Percentiles rank a stretch among this genome's conserved stretches.
These are phyloP conservation scores for Exophiala sp. DNA, from an alignment of 2,329 filamentous ascomycete genomes.

Conservation along the genomic window DNA sequence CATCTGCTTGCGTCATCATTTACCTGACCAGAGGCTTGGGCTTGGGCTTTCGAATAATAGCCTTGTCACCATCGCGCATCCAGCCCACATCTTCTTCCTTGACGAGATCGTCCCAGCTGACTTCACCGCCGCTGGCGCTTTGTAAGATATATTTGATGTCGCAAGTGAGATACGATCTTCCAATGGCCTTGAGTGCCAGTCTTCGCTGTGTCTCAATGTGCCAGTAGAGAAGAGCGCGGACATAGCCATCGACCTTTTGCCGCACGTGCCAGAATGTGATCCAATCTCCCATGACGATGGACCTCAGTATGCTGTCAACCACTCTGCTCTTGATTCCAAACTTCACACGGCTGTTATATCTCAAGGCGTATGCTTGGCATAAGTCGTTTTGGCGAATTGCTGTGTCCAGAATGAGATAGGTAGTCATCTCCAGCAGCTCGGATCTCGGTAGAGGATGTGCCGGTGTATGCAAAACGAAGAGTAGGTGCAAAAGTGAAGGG, in stretches of 20 bases:
- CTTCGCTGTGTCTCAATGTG: slow-evolving; percentile 70
- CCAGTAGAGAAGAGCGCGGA: slow-evolving; percentile 75
- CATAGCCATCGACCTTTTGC: slow-evolving; percentile 73
- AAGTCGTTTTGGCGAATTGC: slow-evolving; percentile 79
- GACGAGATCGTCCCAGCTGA: slow-evolving; percentile 67
- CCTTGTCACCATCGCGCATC: slow-evolving; percentile 68
- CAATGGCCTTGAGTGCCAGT: slow-evolving; percentile 82
- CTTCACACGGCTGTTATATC: slow-evolving; percentile 43
- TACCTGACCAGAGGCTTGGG: slow-evolving; percentile 1
- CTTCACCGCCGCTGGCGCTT: slow-evolving; percentile 41
- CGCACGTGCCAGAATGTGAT: slow-evolving; percentile 70
- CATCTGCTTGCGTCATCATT: neutral
- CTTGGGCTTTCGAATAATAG: slow-evolving; percentile 67
- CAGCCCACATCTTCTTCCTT: slow-evolving; percentile 74
- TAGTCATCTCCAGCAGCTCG: slow-evolving; percentile 74
- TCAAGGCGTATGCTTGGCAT: slow-evolving; percentile 66
- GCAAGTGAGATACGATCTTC: slow-evolving; percentile 72
- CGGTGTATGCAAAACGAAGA: slow-evolving; percentile 65
- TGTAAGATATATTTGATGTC: slow-evolving; percentile 69
- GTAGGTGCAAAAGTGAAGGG: slow-evolving; percentile 75
- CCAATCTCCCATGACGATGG: slow-evolving; percentile 79
- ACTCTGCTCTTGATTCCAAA: slow-evolving; percentile 64
- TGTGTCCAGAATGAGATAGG: slow-evolving; percentile 80
- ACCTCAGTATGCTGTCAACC: slow-evolving; percentile 64
- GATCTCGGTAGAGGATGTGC: slow-evolving; percentile 64